phyloP scores from a whole-genome alignment of 2,329 filamentous ascomycete species.

The Pleoardoris graminearum region DNA sequence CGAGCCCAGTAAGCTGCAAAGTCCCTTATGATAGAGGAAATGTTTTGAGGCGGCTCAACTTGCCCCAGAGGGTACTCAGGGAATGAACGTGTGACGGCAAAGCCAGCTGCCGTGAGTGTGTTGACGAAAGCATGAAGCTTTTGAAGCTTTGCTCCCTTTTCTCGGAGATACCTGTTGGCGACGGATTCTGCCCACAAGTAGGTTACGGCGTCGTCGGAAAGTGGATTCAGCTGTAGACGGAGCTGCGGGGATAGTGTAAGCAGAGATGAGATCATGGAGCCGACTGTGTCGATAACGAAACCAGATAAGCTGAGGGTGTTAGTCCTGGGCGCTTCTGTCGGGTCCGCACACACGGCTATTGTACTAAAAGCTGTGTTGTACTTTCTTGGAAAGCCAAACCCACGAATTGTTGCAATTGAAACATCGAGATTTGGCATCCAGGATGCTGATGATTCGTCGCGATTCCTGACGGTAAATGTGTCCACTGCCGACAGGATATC shows the following conservation, averaged over 20 bases:
- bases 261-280: background rate
- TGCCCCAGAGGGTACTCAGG: constrained; percentile 14
- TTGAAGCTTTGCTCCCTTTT: background rate
- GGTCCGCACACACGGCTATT: background rate
- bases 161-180: no score
- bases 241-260: constrained; percentile 6
- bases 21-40: constrained; percentile 8
- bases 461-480: constrained; percentile 1
- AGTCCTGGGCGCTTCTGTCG: background rate
- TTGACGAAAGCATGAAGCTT: constrained; percentile 9
- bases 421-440: constrained; percentile 19
- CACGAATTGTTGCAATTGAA: constrained; percentile 16
- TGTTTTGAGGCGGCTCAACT: constrained; percentile 12
- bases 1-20: constrained; percentile 13
- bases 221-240: constrained; percentile 1
- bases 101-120: constrained; percentile 16
- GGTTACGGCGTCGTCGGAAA: background rate
- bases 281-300: constrained; percentile 7
- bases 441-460: background rate
- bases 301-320: constrained; percentile 3
- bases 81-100: constrained; percentile 13
- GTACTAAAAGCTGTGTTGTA: constrained; percentile 15
- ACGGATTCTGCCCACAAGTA: constrained; percentile 8
- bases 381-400: constrained; percentile 15
- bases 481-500: constrained; percentile 16